Conservation (phyloP, 106 monocot genomes). For the Allium cepa region DNA sequence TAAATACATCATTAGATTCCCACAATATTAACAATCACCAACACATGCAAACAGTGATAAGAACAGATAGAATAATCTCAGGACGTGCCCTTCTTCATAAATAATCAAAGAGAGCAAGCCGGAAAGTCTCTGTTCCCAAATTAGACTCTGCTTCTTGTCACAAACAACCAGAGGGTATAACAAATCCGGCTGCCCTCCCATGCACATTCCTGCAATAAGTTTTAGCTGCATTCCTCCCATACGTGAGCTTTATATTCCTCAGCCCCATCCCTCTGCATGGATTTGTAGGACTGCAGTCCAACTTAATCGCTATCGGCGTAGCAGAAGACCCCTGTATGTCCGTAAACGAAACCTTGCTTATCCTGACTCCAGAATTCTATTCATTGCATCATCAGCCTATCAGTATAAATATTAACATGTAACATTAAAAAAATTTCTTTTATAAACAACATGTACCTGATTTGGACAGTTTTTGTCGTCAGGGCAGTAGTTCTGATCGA, state of each 20-base stretch:
- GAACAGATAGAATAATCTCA: not conserved
- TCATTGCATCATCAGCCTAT: too few species aligned
- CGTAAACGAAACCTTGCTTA: conserved; percentile 4
- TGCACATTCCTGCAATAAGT: not conserved
- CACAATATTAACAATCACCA: too few species aligned
- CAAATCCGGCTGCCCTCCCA: not conserved
- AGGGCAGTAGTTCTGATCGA: conserved; percentile 48
- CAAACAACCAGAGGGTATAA: conserved; percentile 4
- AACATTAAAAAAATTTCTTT: not conserved
- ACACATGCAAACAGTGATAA: too few species aligned
- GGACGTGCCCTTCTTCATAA: not conserved
- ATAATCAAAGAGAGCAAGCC: not conserved
- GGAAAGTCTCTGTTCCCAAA: not conserved
- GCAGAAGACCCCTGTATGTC: conserved; percentile 3
- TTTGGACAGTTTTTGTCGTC: conserved; percentile 17
- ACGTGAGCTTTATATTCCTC: conserved; percentile 7
- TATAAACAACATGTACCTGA: conserved; percentile 6
- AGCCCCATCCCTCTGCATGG: conserved; percentile 1
- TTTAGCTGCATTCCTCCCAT: not conserved
- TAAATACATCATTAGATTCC: too few species aligned
- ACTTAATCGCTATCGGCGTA: not conserved
- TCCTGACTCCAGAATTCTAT: conserved; percentile 3
- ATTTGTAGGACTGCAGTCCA: conserved; percentile 1
- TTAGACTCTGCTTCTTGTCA: not conserved
- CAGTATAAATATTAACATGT: not conserved